phyloP scores from a whole-genome alignment of 2,329 filamentous ascomycete genomes.

The Colletotrichum echinochloae region DNA sequence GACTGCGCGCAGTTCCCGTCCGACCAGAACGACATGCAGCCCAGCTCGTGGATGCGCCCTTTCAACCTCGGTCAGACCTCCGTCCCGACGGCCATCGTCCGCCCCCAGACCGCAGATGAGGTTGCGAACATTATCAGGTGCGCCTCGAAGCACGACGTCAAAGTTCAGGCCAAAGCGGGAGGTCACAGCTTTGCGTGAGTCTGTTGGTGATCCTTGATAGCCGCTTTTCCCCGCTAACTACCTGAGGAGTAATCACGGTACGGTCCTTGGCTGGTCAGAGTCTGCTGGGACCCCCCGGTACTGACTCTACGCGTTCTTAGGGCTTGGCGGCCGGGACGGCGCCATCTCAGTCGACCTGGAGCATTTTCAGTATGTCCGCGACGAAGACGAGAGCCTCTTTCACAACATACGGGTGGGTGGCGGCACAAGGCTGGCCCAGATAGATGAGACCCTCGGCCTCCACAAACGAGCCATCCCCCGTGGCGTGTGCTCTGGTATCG shows the following conservation, averaged over 20 bases:
- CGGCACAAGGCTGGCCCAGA: slow-evolving; percentile 62
- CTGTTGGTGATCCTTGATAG: no score
- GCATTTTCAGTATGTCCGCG: slow-evolving; percentile 65
- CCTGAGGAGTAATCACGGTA: slow-evolving; percentile 16
- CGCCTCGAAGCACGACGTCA: slow-evolving; percentile 59
- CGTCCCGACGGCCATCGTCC: slow-evolving; percentile 66
- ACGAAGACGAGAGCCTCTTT: slow-evolving; percentile 57
- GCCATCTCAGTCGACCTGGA: slow-evolving; percentile 65
- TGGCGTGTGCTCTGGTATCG: slow-evolving; percentile 68
- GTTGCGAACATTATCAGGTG: slow-evolving; percentile 69
- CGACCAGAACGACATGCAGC: slow-evolving; percentile 50
- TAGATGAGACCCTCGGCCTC: slow-evolving; percentile 61
- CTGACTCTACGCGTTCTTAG: slow-evolving; percentile 26
- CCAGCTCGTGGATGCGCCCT: slow-evolving; percentile 58
- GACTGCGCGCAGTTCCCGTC: slow-evolving; percentile 55
- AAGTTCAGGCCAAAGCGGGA: slow-evolving; percentile 71
- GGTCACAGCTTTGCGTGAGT: slow-evolving; percentile 72
- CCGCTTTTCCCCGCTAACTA: background rate
- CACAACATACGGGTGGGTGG: slow-evolving; percentile 65
- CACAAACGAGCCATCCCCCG: slow-evolving; percentile 68
- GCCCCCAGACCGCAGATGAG: slow-evolving; percentile 64
- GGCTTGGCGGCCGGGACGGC: slow-evolving; percentile 63
- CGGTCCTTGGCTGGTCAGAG: background rate
- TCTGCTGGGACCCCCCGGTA: no score
- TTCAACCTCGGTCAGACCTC: slow-evolving; percentile 64